A percentile compares a stretch with the other conserved stretches of the same genome.
Evolutionary conservation across 371 early-diverging fungal genomes (phyloP).

Genomic region (Furculomyces boomerangus): DNA sequence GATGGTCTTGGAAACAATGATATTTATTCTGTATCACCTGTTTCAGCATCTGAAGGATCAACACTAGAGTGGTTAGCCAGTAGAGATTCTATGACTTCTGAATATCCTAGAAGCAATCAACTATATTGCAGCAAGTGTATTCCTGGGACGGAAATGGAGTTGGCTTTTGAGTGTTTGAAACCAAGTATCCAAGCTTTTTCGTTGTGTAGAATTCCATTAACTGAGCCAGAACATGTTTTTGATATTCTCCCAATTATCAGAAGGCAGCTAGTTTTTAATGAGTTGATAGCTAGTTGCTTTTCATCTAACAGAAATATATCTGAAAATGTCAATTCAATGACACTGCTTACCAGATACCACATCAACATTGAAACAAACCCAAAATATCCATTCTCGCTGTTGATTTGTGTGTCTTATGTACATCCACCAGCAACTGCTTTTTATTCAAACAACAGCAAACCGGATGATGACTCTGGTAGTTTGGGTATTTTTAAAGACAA

Average conservation of each 20-base stretch:
- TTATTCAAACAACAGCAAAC: no score
- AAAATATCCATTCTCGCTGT: background rate
- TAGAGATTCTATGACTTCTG: background rate
- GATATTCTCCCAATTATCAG: background rate
- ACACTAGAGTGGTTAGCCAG: background rate
- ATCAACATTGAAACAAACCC: background rate
- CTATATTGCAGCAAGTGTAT: background rate
- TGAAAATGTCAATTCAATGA: no score
- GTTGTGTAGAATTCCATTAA: background rate
- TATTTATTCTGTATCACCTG: background rate
- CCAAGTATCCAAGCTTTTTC: background rate
- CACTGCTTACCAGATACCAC: background rate
- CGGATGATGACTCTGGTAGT: no score
- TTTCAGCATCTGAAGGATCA: background rate
- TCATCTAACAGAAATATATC: no score
- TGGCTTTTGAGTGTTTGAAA: background rate
- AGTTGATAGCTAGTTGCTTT: background rate
- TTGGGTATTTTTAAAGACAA: no score
- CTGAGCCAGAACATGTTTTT: background rate
- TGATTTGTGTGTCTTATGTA: background rate
- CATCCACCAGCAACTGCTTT: no score
- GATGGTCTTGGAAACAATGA: background rate
- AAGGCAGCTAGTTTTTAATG: background rate
- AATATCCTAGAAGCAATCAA: background rate
- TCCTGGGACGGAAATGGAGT: background rate